Evolutionary conservation across 306 rosid species (phyloP).

Genomic region (Abrus precatorius): DNA sequence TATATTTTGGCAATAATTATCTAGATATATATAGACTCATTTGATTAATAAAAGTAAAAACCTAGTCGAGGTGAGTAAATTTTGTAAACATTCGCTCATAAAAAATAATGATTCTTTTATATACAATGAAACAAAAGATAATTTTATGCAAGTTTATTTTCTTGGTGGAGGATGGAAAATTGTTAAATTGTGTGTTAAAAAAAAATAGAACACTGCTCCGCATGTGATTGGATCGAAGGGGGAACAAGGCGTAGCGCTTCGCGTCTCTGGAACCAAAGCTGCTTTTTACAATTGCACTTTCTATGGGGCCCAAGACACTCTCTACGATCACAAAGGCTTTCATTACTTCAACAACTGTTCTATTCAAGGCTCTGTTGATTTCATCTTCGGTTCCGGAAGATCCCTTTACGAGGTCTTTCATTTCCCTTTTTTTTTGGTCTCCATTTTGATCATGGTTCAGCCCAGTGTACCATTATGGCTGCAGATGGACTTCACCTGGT

Average conservation of each 20-base stretch:
- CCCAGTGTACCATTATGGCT: background rate
- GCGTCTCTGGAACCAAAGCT: conserved; percentile 72
- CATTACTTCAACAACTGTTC: conserved; percentile 75
- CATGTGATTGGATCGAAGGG: conserved; percentile 55
- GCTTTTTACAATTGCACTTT: conserved; percentile 76
- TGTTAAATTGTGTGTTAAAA: background rate
- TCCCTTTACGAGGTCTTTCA: conserved; percentile 67
- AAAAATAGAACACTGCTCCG: conserved; percentile 64
- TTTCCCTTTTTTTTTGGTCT: background rate
- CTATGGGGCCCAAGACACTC: conserved; percentile 77
- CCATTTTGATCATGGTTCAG: background rate
- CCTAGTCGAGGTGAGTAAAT: no score
- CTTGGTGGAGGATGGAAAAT: background rate
- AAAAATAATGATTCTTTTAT: no score
- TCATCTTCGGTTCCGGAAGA: conserved; percentile 76
- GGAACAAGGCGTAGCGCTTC: conserved; percentile 74
- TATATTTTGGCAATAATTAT: no score
- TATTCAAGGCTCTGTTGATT: conserved; percentile 82
- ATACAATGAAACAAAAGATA: background rate
- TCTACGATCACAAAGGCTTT: conserved; percentile 79
- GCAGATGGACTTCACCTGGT: background rate
- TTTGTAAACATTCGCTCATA: no score
- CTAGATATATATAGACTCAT: no score
- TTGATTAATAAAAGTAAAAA: no score
- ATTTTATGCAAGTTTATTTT: background rate